A percentile compares a stretch with the other conserved stretches of the same genome.
Evolutionary conservation across 2,329 filamentous ascomycete species (phyloP).

Genomic region (Plenodomus lindquistii): DNA sequence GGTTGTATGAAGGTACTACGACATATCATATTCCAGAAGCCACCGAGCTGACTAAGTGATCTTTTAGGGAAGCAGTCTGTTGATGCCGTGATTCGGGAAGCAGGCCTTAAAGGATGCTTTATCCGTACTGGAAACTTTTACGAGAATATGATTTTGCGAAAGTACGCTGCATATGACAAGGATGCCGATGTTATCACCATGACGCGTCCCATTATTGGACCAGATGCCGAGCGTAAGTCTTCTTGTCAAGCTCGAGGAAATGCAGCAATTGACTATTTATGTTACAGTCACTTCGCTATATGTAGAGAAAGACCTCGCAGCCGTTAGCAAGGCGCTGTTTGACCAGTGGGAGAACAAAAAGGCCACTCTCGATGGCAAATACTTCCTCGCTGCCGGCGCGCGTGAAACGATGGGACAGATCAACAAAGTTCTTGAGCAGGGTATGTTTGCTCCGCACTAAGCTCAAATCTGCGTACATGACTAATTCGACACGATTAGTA

Average conservation of each 20-base stretch:
- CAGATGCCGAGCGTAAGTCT: not conserved
- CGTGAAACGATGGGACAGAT: not conserved
- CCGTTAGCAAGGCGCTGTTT: not conserved
- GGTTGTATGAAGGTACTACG: not conserved
- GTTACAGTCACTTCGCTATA: not conserved
- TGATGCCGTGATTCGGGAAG: not conserved
- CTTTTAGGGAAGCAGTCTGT: not conserved
- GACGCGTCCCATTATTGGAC: not conserved
- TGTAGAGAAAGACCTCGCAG: not conserved
- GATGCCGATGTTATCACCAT: not conserved
- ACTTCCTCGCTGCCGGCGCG: not conserved
- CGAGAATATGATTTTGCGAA: not conserved
- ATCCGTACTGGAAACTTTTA: not conserved
- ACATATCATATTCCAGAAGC: not conserved
- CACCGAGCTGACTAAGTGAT: not conserved
- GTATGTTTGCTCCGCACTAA: no score
- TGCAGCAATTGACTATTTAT: no score
- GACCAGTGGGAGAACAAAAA: not conserved
- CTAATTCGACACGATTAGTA: no score
- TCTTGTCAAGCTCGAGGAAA: not conserved
- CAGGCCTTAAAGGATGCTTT: not conserved
- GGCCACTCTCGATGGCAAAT: not conserved
- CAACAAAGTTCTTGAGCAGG: not conserved
- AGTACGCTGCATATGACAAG: not conserved
- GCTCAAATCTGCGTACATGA: no score